Evolutionary conservation across 176 grass and related monocot species (phyloP).

Genomic region (Aegilops sharonensis): DNA sequence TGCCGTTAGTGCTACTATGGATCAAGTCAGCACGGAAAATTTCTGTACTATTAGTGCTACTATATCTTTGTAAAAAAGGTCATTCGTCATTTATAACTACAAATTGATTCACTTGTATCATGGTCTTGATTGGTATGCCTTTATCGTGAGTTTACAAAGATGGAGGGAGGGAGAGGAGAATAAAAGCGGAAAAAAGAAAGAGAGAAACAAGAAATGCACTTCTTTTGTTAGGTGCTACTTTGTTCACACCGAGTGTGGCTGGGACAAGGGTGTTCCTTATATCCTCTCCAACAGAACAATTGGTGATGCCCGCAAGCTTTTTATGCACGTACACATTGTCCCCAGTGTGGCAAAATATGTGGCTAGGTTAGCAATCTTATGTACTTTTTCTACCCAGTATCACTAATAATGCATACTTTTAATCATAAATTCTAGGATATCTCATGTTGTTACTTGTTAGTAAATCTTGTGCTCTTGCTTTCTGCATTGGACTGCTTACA

Average conservation of each 20-base stretch:
- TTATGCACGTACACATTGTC: constrained; percentile 72
- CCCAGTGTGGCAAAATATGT: constrained; percentile 63
- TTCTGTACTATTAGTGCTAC: background rate
- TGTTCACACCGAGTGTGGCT: constrained; percentile 62
- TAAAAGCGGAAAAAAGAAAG: constrained; percentile 37
- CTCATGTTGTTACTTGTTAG: background rate
- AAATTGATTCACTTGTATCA: background rate
- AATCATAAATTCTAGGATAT: background rate
- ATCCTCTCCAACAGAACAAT: constrained; percentile 35
- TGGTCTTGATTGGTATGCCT: background rate
- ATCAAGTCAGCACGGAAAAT: background rate
- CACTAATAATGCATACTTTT: background rate
- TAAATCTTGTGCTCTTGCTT: background rate
- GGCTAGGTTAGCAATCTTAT: constrained; percentile 47
- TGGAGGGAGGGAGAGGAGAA: constrained; percentile 62
- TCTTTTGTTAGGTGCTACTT: constrained; percentile 79
- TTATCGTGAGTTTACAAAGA: constrained; percentile 62
- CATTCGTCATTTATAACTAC: background rate
- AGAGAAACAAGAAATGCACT: constrained; percentile 47
- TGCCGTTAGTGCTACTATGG: background rate
- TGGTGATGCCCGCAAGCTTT: constrained; percentile 46
- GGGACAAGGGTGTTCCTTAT: constrained; percentile 41
- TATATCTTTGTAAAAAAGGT: background rate
- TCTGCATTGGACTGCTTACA: background rate
- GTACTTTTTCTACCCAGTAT: background rate